Base-by-base conservation (phyloP, 352 stramenopile species). In the Phytophthora sansomeana region DNA sequence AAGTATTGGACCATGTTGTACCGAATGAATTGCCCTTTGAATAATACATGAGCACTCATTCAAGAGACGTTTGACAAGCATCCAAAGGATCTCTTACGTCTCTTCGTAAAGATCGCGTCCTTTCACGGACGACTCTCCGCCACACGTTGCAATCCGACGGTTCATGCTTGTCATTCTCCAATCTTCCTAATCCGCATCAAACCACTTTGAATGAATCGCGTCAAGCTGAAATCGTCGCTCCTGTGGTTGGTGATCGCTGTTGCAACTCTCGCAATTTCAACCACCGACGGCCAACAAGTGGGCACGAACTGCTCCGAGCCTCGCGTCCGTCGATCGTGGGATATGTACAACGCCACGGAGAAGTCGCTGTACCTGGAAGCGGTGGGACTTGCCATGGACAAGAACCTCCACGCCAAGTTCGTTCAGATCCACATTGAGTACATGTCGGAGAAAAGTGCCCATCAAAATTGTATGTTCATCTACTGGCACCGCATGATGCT, bases 401-500 rank as follows among this genome's bases (percentile, higher is more conserved):
- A 55, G 13, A 77, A 75, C 8, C 74, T 68, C 43, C 66, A 85
- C 55, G 33, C 69, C 16, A 83, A 81, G 52, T 92, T 92, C 63
- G 57, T 88, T 38, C 72, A 90, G 62, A 62, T 90, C 32, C 80
- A 92, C 72, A 82, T 51, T 13, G 79, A 91, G 11, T 56, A 41
- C 5, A 17, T 67, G 17, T 85, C 77, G 5, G 81, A 79, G 28
- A 62, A 67, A 9, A 69, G 89, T 51, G 83, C 83, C 1, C 83
- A 92, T 32, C 47, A 53, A 17, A 73, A 72, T 30, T 90, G 81
- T 51, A 82, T 89, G 76, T 92, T 92, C 67, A 80, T 83, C 24
- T 91, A 90, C 69, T 92, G 84, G 81, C 84, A 92, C 48, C 84
- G 84, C 24, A 77, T 78, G 51, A 71, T 87, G 47, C 50, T 91